A percentile compares a stretch with the other conserved stretches of the same genome.
These are phyloP conservation scores for Cystobasidium sp. DNA, from an alignment of 1,284 basidiomycete genomes.

Conservation along the genomic window DNA sequence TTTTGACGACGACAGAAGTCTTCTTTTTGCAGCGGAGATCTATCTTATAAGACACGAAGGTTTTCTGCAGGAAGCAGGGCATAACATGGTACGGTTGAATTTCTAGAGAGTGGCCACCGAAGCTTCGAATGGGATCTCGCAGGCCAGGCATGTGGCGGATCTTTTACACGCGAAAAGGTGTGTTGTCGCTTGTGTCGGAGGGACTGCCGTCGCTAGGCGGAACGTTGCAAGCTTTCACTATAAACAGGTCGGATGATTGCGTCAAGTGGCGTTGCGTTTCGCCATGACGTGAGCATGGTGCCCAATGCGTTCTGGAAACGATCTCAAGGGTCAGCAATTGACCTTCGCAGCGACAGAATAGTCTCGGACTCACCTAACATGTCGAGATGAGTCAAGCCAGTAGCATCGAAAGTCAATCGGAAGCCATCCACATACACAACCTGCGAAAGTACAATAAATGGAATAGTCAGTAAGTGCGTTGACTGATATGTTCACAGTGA, in stretches of 20 bases:
- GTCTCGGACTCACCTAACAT: slow-evolving; percentile 12
- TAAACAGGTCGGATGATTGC: neutral
- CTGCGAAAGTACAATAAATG: neutral
- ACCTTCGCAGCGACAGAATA: neutral
- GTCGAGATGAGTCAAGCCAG: neutral
- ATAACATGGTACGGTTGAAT: too few species aligned
- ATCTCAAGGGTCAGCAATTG: neutral
- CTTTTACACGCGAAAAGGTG: too few species aligned
- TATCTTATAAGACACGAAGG: too few species aligned
- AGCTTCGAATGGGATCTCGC: too few species aligned
- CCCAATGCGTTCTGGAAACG: slow-evolving; percentile 17
- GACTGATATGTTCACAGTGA: neutral
- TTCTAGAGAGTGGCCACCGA: too few species aligned
- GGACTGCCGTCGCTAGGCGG: too few species aligned
- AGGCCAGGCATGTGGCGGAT: too few species aligned
- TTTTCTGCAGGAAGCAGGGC: too few species aligned
- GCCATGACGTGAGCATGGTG: slow-evolving; percentile 26
- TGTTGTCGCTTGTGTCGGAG: too few species aligned
- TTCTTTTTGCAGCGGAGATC: too few species aligned
- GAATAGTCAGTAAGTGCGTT: neutral
- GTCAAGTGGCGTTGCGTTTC: neutral
- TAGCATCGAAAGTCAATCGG: slow-evolving; percentile 16
- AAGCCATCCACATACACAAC: slow-evolving; percentile 32
- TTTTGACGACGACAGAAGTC: too few species aligned
- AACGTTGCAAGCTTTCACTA: too few species aligned